Base-by-base conservation (phyloP, 345 rosid genomes). In the Camelina hispida region DNA sequence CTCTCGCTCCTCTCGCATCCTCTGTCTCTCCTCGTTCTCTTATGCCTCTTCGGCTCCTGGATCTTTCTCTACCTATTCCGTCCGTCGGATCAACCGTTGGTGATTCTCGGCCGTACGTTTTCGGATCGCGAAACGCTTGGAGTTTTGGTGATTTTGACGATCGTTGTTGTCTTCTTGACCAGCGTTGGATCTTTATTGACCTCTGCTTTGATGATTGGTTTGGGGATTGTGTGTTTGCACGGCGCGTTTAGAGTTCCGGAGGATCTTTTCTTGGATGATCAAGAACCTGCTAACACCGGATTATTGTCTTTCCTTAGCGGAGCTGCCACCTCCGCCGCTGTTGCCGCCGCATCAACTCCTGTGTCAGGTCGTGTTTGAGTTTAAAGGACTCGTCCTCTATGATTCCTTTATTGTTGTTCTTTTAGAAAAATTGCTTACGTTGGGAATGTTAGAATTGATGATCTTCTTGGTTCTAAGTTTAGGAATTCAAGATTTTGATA, bases 221-320 rank as follows among this genome's bases (percentile, higher is more conserved):
- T 82, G 30, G 95, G 87, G 12, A 82, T 91, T 23, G 89, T 91
- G 8, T 87, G 91, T 46, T 73, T 85, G 6, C 97, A 89, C 46
- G 97, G 96, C 3, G 96, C 97, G 0, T 88, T 91, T 63, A 88
- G 93, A 75, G 86, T 81, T 30, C 97, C 97, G 1, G 97, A 91
- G 83, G 93, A 91, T 76, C 82, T 91, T 25, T 91, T 91, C 59
- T 68, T 91, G 23, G 97, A 91, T 52, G 97, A 91, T 5, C 90
- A 86, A 54, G 93, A 89, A 65, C 91, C 90, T 9, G 80, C 63
- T 0, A 82, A 79, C 25, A 62, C 87, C 2, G 93, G 93, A 30
- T 75, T 91, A 28, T 79, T 89, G 28, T 89, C 91, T 1, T 88
- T 88, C 82, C 88, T 89, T 18, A 83, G 93, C 2, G 85, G 85